Evolutionary conservation across 2,329 filamentous ascomycete species (phyloP).

Genomic region (Fusarium kyushuense): DNA sequence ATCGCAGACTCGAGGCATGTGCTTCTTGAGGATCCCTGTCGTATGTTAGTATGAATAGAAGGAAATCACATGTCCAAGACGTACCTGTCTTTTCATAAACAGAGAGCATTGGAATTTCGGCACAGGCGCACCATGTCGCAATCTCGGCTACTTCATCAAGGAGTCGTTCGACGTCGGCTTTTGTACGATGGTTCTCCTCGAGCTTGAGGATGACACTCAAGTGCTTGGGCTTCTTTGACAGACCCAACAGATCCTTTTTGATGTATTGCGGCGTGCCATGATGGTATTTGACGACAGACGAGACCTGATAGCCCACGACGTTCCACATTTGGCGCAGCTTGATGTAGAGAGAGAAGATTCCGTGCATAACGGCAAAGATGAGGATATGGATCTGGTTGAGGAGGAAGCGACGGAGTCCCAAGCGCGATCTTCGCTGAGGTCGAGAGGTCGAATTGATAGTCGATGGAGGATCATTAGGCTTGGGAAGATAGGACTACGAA

Average conservation of each 20-base stretch:
- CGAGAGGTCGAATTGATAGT: conserved; percentile 37
- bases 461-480: conserved; percentile 51
- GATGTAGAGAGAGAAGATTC: conserved; percentile 89
- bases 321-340: conserved; percentile 84
- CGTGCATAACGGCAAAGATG: conserved; percentile 77
- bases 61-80: neutral
- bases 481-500: conserved; percentile 53
- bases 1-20: conserved; percentile 86
- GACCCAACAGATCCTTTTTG: conserved; percentile 81
- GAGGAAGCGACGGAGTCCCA: conserved; percentile 72
- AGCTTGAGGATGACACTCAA: conserved; percentile 86
- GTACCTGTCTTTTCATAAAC: conserved; percentile 92
- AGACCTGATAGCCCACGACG: conserved; percentile 79
- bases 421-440: conserved; percentile 54
- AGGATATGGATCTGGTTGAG: conserved; percentile 72
- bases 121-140: conserved; percentile 91
- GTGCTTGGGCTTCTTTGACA: conserved; percentile 83
- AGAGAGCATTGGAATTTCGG: conserved; percentile 87
- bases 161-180: conserved; percentile 82
- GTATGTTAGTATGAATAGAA: conserved; percentile 21
- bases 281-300: conserved; percentile 91
- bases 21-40: conserved; percentile 86
- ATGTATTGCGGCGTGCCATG: conserved; percentile 96
- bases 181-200: conserved; percentile 75
- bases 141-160: conserved; percentile 93